phyloP scores from a whole-genome alignment of 1,284 basidiomycete genomes.

The Heterobasidion irregulare region DNA sequence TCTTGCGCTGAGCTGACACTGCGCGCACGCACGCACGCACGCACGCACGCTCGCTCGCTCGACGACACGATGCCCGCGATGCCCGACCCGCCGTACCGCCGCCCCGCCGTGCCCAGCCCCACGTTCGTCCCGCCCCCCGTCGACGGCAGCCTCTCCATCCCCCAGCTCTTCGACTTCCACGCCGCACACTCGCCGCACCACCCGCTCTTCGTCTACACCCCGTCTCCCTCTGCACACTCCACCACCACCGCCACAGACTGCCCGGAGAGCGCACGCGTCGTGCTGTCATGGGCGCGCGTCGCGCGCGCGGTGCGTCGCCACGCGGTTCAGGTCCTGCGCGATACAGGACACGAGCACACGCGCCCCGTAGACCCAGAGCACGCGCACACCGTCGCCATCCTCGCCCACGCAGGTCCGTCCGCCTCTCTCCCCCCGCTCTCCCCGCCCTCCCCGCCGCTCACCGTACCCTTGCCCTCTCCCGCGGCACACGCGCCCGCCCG shows the following conservation, averaged over 20 bases:
- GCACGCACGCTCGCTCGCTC: too few species aligned
- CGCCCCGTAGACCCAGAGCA: neutral
- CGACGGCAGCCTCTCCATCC: slow-evolving; percentile 1
- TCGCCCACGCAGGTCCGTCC: slow-evolving; percentile 8
- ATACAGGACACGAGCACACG: too few species aligned
- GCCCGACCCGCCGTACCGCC: too few species aligned
- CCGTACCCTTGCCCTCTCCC: neutral
- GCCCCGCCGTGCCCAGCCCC: neutral
- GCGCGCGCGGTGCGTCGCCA: slow-evolving; percentile 17
- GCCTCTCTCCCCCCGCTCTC: neutral
- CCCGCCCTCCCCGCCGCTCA: neutral
- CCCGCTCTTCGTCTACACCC: slow-evolving; percentile 15
- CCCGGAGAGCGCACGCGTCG: too few species aligned
- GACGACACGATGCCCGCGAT: too few species aligned
- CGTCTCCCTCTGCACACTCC: too few species aligned
- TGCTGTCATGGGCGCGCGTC: slow-evolving; percentile 12
- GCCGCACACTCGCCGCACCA: slow-evolving; percentile 12
- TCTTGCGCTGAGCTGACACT: too few species aligned
- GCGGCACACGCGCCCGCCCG: neutral
- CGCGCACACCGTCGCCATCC: slow-evolving; percentile 7
- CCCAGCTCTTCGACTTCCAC: slow-evolving; percentile 20
- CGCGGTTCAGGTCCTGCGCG: slow-evolving; percentile 10
- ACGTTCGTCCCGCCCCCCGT: neutral
- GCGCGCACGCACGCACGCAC: too few species aligned
- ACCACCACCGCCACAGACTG: too few species aligned